Conservation (phyloP, 148 eudicot genomes). For the Nepenthes gracilis region DNA sequence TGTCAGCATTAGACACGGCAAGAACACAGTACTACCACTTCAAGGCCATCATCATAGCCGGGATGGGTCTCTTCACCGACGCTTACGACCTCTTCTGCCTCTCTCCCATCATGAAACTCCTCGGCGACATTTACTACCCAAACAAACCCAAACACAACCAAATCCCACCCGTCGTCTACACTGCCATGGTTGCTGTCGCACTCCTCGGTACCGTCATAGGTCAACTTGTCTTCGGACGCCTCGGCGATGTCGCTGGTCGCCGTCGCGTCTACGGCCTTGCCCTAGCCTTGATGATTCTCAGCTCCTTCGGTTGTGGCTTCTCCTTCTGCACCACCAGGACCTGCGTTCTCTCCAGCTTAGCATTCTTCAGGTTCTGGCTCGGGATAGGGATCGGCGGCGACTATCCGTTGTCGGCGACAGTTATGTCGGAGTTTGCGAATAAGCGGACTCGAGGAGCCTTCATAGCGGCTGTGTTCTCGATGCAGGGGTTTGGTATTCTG, state of each 20-base stretch:
- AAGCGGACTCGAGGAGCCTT: conserved; percentile 49
- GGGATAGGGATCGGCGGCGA: conserved; percentile 63
- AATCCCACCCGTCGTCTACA: conserved; percentile 11
- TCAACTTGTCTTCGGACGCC: conserved; percentile 37
- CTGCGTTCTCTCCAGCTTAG: conserved; percentile 25
- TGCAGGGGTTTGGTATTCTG: conserved; percentile 63
- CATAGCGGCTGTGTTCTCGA: conserved; percentile 55
- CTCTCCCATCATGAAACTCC: conserved; percentile 29
- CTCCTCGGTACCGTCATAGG: conserved; percentile 40
- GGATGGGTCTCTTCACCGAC: conserved; percentile 72
- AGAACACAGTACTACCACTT: conserved; percentile 58
- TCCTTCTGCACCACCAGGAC: conserved; percentile 23
- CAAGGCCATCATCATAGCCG: conserved; percentile 55
- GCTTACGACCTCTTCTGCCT: conserved; percentile 62
- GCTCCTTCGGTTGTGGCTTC: conserved; percentile 50
- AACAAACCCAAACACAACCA: background rate
- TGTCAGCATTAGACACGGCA: conserved; percentile 43
- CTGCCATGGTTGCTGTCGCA: conserved; percentile 26
- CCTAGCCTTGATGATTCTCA: conserved; percentile 32
- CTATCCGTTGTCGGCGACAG: conserved; percentile 55
- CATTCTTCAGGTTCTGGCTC: conserved; percentile 34
- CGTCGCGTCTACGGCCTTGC: conserved; percentile 35
- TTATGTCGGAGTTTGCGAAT: conserved; percentile 63
- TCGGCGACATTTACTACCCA: conserved; percentile 41
- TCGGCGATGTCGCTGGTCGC: conserved; percentile 42